Evolutionary conservation across 352 stramenopile species (phyloP), one percentile per base, ranked within the genome.

Genomic region (Pythium oligandrum): DNA sequence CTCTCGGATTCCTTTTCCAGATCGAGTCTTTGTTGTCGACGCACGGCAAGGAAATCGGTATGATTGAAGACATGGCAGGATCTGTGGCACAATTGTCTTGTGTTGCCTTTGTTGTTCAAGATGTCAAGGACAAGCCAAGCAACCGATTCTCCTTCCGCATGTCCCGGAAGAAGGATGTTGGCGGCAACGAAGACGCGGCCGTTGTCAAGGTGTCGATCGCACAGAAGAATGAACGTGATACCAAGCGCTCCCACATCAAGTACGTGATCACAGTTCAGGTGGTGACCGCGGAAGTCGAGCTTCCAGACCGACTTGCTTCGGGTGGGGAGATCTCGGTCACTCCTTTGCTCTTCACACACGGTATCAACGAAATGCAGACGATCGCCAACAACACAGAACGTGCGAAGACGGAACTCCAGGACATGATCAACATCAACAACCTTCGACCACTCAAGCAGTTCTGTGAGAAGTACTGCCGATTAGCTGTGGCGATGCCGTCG

Each of bases 331-430:
- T 95, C 59, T 65, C 78, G 10, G 80, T 95, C 40, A 93, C 78
- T n/a, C 82, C 84, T 1, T 51, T 93, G 26, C 53, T 95, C n/a
- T 92, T 95, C 55, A 93, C 85, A 4, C 85, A 97, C 51, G 91
- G 92, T 36, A 97, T 98, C 63, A 98, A 98, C 63, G 92, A 97
- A 66, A 96, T 95, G 85, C 90, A 97, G 71, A 97, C 90, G 10
- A 89, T 98, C 44, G 88, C 88, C 2, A 98, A 98, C 67, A 88
- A 94, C 58, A 95, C 86, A 4, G 83, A 93, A 40, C 79, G 83
- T 34, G 78, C 79, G 31, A 93, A 95, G 69, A 95, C 85, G 4
- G 83, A 93, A 64, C 67, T 95, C 31, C 85, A 95, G 56, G 83
- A 95, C 44, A 88, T 89, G 60, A 93, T 95, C 63, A 95, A 95